Conservation (phyloP, 306 rosid genomes). For the Parietaria judaica region DNA sequence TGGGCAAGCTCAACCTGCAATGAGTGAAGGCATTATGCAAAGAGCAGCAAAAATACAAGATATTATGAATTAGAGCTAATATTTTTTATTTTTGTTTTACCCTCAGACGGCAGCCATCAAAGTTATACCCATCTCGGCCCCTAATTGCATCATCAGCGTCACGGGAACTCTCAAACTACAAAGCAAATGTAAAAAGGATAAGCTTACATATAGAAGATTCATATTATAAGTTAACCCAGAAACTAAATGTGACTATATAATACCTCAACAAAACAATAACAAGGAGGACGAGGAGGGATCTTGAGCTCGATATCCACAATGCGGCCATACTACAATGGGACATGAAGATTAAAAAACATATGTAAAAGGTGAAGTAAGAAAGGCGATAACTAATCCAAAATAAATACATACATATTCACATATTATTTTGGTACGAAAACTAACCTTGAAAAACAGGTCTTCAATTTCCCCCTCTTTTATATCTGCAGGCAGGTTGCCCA, state of each 20-base stretch:
- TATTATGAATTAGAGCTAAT: background rate
- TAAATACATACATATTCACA: background rate
- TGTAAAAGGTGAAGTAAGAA: no score
- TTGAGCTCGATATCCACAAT: slow-evolving; percentile 87
- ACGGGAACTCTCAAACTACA: slow-evolving; percentile 85
- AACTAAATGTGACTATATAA: background rate
- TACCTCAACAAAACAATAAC: slow-evolving; percentile 98
- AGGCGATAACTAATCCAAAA: slow-evolving; percentile 1
- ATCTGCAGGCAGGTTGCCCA: slow-evolving; percentile 93
- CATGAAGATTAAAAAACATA: no score
- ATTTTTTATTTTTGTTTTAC: slow-evolving; percentile 27
- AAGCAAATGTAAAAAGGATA: slow-evolving; percentile 16
- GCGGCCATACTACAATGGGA: slow-evolving; percentile 77
- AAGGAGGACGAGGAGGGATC: slow-evolving; percentile 96
- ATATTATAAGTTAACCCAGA: background rate
- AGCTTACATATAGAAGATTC: background rate
- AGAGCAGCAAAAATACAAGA: background rate
- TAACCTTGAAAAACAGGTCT: slow-evolving; percentile 89
- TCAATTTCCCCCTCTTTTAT: slow-evolving; percentile 85
- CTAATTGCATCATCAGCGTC: slow-evolving; percentile 97
- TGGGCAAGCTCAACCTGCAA: slow-evolving; percentile 97
- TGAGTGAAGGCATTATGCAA: slow-evolving; percentile 1
- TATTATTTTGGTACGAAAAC: slow-evolving; percentile 10
- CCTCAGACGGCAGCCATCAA: slow-evolving; percentile 96
- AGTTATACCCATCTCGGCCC: slow-evolving; percentile 96